Conservation (phyloP, 805 yeast species). For the Tetrapisispora pingtungensis region DNA sequence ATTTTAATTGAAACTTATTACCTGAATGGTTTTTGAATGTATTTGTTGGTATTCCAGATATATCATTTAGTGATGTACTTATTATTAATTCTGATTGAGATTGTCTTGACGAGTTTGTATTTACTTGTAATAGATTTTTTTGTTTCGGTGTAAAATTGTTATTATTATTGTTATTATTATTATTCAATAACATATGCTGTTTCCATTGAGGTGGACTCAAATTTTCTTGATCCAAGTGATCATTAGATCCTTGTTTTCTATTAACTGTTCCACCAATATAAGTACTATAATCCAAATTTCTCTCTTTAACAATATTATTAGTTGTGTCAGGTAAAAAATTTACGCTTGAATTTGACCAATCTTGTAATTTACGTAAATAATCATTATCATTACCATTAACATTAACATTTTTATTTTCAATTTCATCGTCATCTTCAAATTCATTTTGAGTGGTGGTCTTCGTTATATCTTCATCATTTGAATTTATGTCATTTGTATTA, state of each 20-base stretch:
- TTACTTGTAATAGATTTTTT: not conserved
- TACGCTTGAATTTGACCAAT: slow-evolving; percentile 12
- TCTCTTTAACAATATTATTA: not conserved
- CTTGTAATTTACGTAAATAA: slow-evolving; percentile 12
- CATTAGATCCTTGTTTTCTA: slow-evolving; percentile 2
- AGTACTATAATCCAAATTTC: not conserved
- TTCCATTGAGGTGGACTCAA: slow-evolving; percentile 20
- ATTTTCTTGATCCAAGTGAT: slow-evolving; percentile 4
- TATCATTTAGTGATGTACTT: slow-evolving; percentile 21
- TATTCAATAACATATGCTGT: slow-evolving; percentile 11
- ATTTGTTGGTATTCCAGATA: slow-evolving; percentile 20
- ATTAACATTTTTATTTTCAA: not conserved
- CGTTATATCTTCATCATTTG: not conserved
- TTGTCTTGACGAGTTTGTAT: slow-evolving; percentile 1
- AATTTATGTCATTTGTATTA: too few species aligned
- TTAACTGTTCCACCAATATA: slow-evolving; percentile 15
- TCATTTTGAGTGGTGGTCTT: not conserved
- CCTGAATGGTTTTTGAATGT: slow-evolving; percentile 17
- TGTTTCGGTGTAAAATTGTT: not conserved
- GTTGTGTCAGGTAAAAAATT: not conserved
- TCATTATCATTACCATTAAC: not conserved
- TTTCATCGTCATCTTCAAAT: not conserved
- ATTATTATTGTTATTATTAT: not conserved
- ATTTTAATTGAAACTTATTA: slow-evolving; percentile 4
- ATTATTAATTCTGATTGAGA: slow-evolving; percentile 16